Percentiles rank a stretch among this genome's conserved stretches.
These are phyloP conservation scores for Ceratocystis diversiconidia DNA, from an alignment of 2,329 filamentous ascomycete genomes.

Conservation along the genomic window DNA sequence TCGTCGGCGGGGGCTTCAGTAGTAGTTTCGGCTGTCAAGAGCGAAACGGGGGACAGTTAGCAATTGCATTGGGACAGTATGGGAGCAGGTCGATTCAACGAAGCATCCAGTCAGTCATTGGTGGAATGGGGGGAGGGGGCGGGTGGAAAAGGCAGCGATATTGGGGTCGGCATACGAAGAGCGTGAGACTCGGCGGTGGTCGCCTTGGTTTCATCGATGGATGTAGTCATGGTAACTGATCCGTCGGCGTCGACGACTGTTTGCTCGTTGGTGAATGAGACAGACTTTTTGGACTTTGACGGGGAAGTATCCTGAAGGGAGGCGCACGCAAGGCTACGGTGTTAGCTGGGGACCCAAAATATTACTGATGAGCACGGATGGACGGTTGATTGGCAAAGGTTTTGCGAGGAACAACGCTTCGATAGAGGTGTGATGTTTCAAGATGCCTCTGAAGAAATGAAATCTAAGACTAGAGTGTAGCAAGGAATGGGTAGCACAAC, in stretches of 20 bases:
- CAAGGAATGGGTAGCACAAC: neutral
- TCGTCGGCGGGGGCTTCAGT: slow-evolving; percentile 46
- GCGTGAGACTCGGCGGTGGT: slow-evolving; percentile 65
- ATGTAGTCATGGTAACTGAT: slow-evolving; percentile 61
- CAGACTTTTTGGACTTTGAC: slow-evolving; percentile 71
- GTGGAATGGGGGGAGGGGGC: neutral
- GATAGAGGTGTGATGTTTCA: neutral
- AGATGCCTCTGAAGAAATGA: neutral
- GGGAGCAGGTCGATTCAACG: neutral
- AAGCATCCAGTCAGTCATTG: neutral
- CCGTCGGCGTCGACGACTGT: slow-evolving; percentile 83
- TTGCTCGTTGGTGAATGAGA: slow-evolving; percentile 80
- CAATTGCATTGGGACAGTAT: neutral
- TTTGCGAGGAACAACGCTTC: too few relatives aligned
- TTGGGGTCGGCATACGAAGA: slow-evolving; percentile 45
- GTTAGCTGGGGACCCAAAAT: neutral
- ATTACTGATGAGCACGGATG: neutral
- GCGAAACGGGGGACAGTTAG: neutral
- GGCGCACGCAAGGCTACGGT: neutral
- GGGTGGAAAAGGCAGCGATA: neutral
- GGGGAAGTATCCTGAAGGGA: slow-evolving; percentile 8
- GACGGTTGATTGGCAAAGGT: too few relatives aligned
- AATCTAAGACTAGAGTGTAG: neutral
- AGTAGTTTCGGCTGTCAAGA: slow-evolving; percentile 24
- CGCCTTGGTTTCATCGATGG: slow-evolving; percentile 55